Base-by-base conservation (phyloP, 2,329 filamentous ascomycete genomes). In the Sporothrix protearum region DNA sequence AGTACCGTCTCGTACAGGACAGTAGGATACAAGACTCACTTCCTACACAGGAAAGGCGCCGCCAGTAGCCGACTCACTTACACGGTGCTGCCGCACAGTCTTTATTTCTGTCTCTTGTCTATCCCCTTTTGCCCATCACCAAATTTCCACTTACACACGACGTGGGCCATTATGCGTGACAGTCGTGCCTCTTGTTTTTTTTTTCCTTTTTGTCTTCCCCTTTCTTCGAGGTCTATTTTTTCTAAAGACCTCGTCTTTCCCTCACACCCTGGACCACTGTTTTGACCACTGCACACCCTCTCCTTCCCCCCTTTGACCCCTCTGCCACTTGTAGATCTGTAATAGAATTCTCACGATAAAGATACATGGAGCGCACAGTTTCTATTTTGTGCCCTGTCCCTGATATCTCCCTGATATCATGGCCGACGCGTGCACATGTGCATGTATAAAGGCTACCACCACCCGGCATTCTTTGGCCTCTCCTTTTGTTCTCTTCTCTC, bases 261-360 rank as follows among this genome's bases (percentile, higher is more conserved):
- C 64, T 68, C 64, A 36, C 19, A n/a, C 39, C 63, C 63, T 10
- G 25, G 25, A 16, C 42, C 42, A 12, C 28, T 51, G 19, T 19
- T 25, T 30, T 7, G 22, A 33, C 53, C 14, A 57, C 10, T 22
- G 63, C 42, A n/a, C 39, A 30, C 61, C 39, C 14, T 30, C 3
- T 51, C 10, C 16, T 22, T 12, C 51, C 63, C 22, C 28, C 22
- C 4, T 22, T 66, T 39, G 39, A n/a, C 8, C 33, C 22, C 33
- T 36, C 16, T 25, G 55, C 2, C 10, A 39, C 45, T 53, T 71
- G 70, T 63, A 63, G 28, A 67, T 63, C 49, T 45, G 30, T 63
- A 45, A 71, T 61, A 55, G 12, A 55, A 42, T 59, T 68, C 51
- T 45, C 53, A 53, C 63, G 53, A 61, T 42, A 71, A 53, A 61